phyloP scores from a whole-genome alignment of 2,329 filamentous ascomycete species.

The Phyllosticta citrichinensis region DNA sequence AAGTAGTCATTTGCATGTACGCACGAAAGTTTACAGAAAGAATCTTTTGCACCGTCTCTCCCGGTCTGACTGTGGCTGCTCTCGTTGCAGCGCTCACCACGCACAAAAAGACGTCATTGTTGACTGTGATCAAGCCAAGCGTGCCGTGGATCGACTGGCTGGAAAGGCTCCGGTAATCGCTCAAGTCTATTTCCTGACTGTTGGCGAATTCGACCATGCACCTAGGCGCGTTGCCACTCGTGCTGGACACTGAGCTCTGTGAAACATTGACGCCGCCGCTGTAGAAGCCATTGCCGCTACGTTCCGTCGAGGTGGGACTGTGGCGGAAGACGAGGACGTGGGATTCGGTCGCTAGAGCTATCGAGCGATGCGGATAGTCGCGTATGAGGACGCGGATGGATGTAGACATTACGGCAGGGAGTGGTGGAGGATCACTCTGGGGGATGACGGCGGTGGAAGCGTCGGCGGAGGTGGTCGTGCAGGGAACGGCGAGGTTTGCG shows the following conservation, averaged over 20 bases:
- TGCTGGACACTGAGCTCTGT: conserved; percentile 39
- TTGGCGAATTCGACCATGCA: conserved; percentile 85
- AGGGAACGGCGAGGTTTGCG: not conserved
- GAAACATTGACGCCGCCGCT: conserved; percentile 45
- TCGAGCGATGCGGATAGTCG: conserved; percentile 77
- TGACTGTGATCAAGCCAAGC: conserved; percentile 74
- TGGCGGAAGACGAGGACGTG: conserved; percentile 80
- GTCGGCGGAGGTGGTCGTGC: not conserved
- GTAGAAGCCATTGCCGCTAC: conserved; percentile 14
- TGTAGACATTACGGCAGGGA: conserved; percentile 17
- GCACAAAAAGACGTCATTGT: conserved; percentile 79
- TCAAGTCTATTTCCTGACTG: conserved; percentile 54
- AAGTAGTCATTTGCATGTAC: conserved; percentile 13
- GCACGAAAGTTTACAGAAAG: conserved; percentile 70
- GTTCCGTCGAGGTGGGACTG: conserved; percentile 54
- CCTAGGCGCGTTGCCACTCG: conserved; percentile 38
- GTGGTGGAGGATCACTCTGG: not conserved
- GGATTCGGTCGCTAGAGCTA: conserved; percentile 70
- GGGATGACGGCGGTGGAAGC: not conserved
- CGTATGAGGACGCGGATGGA: conserved; percentile 63
- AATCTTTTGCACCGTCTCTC: conserved; percentile 84
- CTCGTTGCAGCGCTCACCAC: conserved; percentile 72
- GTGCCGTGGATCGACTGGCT: conserved; percentile 72
- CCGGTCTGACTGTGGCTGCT: conserved; percentile 73
- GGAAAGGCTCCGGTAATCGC: conserved; percentile 62